Evolutionary conservation across 2,329 filamentous ascomycete species (phyloP).

Genomic region (Myriosclerotinia duriaeana): DNA sequence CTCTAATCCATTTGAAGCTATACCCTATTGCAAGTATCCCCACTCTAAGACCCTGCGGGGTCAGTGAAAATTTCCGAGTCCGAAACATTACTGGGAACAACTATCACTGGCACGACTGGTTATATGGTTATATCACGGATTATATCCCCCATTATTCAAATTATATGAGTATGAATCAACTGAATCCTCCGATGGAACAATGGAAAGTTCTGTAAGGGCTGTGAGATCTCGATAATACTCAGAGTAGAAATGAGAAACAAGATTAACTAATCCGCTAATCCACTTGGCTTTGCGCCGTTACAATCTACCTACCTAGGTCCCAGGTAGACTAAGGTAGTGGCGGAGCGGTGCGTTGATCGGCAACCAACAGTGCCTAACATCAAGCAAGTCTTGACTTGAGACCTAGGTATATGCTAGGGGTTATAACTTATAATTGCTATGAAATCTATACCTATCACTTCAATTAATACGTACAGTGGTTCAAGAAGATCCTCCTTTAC

Average conservation of each 20-base stretch:
- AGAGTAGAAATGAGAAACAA: constrained; percentile 4
- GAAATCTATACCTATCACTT: neutral
- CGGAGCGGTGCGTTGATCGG: constrained; percentile 3
- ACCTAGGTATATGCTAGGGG: neutral
- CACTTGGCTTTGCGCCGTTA: neutral
- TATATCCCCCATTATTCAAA: neutral
- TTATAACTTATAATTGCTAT: neutral
- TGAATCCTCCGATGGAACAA: constrained; percentile 11
- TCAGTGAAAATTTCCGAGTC: neutral
- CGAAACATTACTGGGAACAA: neutral
- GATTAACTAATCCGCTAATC: constrained; percentile 1
- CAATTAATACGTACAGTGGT: neutral
- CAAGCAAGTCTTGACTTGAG: neutral
- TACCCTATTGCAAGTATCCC: neutral
- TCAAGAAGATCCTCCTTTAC: neutral
- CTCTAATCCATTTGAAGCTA: neutral
- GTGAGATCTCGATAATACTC: constrained; percentile 1
- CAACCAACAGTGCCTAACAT: constrained; percentile 10
- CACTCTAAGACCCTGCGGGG: neutral
- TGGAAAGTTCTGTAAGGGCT: neutral
- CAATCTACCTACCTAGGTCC: neutral
- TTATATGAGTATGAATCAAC: neutral
- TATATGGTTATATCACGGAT: neutral
- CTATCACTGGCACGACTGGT: neutral
- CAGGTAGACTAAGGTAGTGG: no score